Conservation (phyloP, 2,329 filamentous ascomycete genomes). For the Scytalidium sp. region DNA sequence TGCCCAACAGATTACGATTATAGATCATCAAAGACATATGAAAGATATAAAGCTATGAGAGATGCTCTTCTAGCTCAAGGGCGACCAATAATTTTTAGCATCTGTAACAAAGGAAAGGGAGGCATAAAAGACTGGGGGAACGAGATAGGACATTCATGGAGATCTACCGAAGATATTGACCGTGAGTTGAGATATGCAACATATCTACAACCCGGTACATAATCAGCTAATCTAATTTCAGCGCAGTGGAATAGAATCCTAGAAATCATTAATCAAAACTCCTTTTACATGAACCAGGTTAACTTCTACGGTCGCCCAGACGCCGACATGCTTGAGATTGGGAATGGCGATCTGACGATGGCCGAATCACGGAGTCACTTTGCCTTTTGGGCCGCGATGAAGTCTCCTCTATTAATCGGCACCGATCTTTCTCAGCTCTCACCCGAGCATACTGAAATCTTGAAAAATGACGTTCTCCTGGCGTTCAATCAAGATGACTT, state of each 20-base stretch:
- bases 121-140: no score
- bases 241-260: no score
- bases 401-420: conserved; percentile 41
- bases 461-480: conserved; percentile 34
- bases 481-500: conserved; percentile 34
- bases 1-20: conserved; percentile 22
- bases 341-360: conserved; percentile 14
- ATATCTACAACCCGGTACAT: no score
- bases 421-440: conserved; percentile 32
- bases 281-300: conserved; percentile 39
- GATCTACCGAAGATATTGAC: no score
- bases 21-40: conserved; percentile 8
- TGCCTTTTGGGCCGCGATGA: conserved; percentile 42
- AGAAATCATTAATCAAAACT: conserved; percentile 47
- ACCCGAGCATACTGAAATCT: conserved; percentile 24
- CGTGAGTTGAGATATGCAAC: no score
- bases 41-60: conserved; percentile 30
- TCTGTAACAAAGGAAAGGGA: conserved; percentile 49
- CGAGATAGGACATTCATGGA: no score
- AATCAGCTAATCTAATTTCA: no score
- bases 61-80: conserved; percentile 31
- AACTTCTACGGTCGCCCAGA: conserved; percentile 50
- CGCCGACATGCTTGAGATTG: conserved; percentile 22
- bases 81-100: conserved; percentile 33
- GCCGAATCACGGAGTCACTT: conserved; percentile 46